phyloP scores from a whole-genome alignment of 2,329 filamentous ascomycete species.

The Pyrenophora seminiperda region DNA sequence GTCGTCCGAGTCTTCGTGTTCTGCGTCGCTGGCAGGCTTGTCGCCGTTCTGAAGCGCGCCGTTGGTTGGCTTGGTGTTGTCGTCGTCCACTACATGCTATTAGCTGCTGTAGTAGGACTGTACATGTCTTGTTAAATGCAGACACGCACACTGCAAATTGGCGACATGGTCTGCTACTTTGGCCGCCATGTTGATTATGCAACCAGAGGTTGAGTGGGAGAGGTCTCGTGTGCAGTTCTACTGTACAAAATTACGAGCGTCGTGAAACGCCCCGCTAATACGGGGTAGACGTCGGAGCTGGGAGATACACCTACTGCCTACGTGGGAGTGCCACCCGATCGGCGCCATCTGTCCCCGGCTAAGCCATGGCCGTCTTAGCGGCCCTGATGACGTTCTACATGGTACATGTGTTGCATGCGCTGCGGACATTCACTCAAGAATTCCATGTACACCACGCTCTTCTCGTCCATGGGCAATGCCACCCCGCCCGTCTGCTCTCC shows the following conservation, averaged over 20 bases:
- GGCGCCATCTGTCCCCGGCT: conserved; percentile 11
- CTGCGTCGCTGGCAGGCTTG: conserved; percentile 53
- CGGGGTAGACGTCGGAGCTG: conserved; percentile 17
- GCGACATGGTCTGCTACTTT: conserved; percentile 45
- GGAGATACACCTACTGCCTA: no score
- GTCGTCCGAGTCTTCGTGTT: conserved; percentile 62
- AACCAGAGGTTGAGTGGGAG: conserved; percentile 2
- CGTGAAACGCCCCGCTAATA: conserved; percentile 16
- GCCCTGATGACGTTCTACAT: conserved; percentile 36
- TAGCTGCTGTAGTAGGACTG: conserved; percentile 3
- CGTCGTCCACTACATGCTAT: conserved; percentile 43
- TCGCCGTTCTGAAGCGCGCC: conserved; percentile 36
- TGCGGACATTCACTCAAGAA: conserved; percentile 15
- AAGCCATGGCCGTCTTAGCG: conserved; percentile 7
- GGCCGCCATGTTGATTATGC: conserved; percentile 44
- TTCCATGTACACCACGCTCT: conserved; percentile 4
- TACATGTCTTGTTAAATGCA: background rate
- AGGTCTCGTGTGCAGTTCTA: conserved; percentile 10
- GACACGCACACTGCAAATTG: conserved; percentile 45
- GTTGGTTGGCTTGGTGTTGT: conserved; percentile 40
- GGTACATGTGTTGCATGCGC: no score
- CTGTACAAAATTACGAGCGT: conserved; percentile 23
- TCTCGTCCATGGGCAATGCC: conserved; percentile 34
- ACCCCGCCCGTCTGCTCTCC: conserved; percentile 24
- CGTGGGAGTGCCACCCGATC: conserved; percentile 1